A percentile compares a stretch with the other conserved stretches of the same genome.
These are phyloP conservation scores for Cladosporium sp. DNA, from an alignment of 2,329 filamentous ascomycete genomes.

Conservation along the genomic window DNA sequence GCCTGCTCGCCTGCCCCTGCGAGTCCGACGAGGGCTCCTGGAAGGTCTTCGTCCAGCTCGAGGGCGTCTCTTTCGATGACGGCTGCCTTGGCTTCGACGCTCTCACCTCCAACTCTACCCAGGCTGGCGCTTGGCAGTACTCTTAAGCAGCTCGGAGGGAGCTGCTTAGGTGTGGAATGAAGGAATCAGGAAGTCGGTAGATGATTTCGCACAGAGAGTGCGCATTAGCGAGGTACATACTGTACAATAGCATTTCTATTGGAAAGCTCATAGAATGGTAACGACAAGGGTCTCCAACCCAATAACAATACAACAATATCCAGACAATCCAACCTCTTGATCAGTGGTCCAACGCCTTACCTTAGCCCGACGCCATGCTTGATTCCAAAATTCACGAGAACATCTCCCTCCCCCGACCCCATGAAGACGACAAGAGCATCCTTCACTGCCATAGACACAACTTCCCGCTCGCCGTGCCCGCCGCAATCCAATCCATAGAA, in stretches of 20 bases:
- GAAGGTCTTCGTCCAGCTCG: slow-evolving; percentile 17
- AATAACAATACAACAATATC: no score
- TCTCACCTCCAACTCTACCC: slow-evolving; percentile 16
- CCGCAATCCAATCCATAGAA: slow-evolving; percentile 82
- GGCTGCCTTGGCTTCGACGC: slow-evolving; percentile 19
- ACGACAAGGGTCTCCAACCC: no score
- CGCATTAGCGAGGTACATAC: background rate
- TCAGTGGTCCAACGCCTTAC: background rate
- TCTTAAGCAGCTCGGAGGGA: slow-evolving; percentile 13
- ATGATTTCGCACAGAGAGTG: background rate
- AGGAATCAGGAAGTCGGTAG: background rate
- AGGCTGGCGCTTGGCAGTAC: slow-evolving; percentile 23
- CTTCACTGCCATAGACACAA: slow-evolving; percentile 65
- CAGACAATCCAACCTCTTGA: no score
- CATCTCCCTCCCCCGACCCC: background rate
- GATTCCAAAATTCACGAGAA: background rate
- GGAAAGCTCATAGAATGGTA: no score
- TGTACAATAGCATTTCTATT: background rate
- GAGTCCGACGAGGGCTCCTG: slow-evolving; percentile 12
- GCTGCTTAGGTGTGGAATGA: background rate
- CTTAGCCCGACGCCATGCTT: background rate
- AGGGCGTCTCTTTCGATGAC: slow-evolving; percentile 14
- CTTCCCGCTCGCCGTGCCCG: slow-evolving; percentile 87
- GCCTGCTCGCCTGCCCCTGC: slow-evolving; percentile 17
- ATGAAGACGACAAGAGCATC: no score